phyloP scores from a whole-genome alignment of 108 stramenopile species.

The Heterococcus sp. region DNA sequence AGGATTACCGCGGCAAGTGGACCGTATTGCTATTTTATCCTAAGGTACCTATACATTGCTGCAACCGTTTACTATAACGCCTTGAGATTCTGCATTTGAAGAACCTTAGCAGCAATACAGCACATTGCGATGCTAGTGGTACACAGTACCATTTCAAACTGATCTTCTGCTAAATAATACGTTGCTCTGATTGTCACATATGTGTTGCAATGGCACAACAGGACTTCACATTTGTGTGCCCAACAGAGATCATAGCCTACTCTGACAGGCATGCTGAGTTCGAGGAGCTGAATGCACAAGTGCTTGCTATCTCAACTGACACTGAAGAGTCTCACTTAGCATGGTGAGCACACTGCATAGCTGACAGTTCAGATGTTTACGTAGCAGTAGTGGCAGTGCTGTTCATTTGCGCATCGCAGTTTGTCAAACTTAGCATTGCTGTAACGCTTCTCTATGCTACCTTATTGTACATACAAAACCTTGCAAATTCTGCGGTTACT shows the following conservation, averaged over 20 bases:
- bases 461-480: too few relatives aligned
- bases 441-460: too few relatives aligned
- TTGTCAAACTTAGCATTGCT: too few relatives aligned
- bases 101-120: too few relatives aligned
- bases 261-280: constrained; percentile 44
- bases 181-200: background rate
- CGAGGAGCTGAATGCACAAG: constrained; percentile 39
- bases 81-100: too few relatives aligned
- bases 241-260: constrained; percentile 62
- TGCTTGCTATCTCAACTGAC: constrained; percentile 52
- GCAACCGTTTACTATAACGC: too few relatives aligned
- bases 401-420: too few relatives aligned
- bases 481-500: background rate
- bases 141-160: background rate
- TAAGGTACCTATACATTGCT: too few relatives aligned
- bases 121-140: background rate
- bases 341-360: constrained; percentile 48
- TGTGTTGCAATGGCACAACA: constrained; percentile 1
- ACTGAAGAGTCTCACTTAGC: constrained; percentile 55
- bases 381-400: too few relatives aligned
- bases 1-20: constrained; percentile 53
- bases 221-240: constrained; percentile 63
- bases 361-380: too few relatives aligned
- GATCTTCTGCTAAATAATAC: background rate
- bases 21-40: constrained; percentile 60